Percentiles rank a stretch among this genome's conserved stretches.
Conservation (phyloP, 225 moss, liverwort and hornwort species). For the Bryum argenteum region DNA sequence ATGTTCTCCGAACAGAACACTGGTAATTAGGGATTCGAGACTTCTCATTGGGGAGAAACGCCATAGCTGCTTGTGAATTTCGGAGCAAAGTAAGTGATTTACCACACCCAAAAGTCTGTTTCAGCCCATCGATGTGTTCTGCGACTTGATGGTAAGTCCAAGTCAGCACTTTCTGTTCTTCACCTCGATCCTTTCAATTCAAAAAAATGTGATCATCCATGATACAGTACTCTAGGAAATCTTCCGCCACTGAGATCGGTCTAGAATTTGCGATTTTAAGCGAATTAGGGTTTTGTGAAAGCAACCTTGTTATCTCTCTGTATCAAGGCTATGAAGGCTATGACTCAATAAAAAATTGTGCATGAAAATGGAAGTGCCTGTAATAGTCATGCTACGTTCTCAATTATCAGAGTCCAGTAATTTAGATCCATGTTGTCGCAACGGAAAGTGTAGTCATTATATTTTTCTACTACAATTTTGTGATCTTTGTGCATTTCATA, state of each 20-base stretch:
- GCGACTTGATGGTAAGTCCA: slow-evolving; percentile 10
- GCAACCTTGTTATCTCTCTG: too few relatives aligned
- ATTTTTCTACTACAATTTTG: neutral
- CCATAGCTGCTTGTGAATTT: neutral
- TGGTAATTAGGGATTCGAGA: slow-evolving; percentile 19
- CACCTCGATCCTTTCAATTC: slow-evolving; percentile 3
- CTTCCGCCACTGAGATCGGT: neutral
- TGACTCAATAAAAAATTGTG: neutral
- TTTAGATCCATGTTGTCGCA: too few relatives aligned
- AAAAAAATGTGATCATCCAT: neutral
- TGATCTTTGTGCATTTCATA: slow-evolving; percentile 6
- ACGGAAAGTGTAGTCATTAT: too few relatives aligned
- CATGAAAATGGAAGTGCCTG: neutral
- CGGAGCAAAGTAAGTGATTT: neutral
- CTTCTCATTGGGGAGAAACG: neutral
- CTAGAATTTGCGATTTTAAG: neutral
- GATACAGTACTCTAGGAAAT: neutral
- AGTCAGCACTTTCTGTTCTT: slow-evolving; percentile 1
- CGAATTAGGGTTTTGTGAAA: neutral
- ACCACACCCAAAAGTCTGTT: neutral
- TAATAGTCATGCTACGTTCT: neutral
- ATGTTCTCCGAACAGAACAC: neutral
- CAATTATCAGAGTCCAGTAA: neutral
- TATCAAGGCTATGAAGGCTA: neutral
- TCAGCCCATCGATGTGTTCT: neutral